Percentiles rank a stretch among this genome's conserved stretches.
Evolutionary conservation across 2,329 filamentous ascomycete species (phyloP).

Genomic region (Stromatinia cepivora): DNA sequence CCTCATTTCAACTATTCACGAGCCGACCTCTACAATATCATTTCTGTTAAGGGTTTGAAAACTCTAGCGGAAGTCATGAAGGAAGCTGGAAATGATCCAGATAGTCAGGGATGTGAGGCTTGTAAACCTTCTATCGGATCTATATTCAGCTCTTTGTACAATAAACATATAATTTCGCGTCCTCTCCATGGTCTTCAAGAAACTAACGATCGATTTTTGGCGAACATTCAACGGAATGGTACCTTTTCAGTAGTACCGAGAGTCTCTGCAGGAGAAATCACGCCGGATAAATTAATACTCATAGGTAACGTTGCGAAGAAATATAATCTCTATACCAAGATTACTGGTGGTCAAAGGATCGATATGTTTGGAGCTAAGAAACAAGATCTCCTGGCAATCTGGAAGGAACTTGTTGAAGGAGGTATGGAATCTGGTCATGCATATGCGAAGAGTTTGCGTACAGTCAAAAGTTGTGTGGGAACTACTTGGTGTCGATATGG

Average conservation of each 20-base stretch:
- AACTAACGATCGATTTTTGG: slow-evolving; percentile 85
- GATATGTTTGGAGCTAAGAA: slow-evolving; percentile 92
- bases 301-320: slow-evolving; percentile 84
- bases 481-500: slow-evolving; percentile 90
- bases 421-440: slow-evolving; percentile 91
- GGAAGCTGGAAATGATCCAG: slow-evolving; percentile 68
- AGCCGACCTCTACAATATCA: slow-evolving; percentile 86
- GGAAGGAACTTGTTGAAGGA: slow-evolving; percentile 75
- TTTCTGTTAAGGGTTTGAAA: slow-evolving; percentile 76
- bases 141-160: slow-evolving; percentile 80
- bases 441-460: slow-evolving; percentile 84
- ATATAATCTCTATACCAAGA: slow-evolving; percentile 84
- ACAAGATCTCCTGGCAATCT: slow-evolving; percentile 80
- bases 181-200: slow-evolving; percentile 76
- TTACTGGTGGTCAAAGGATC: slow-evolving; percentile 88
- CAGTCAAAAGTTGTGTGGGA: slow-evolving; percentile 89
- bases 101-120: slow-evolving; percentile 78
- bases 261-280: slow-evolving; percentile 83
- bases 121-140: slow-evolving; percentile 83
- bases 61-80: slow-evolving; percentile 76
- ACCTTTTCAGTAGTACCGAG: slow-evolving; percentile 88
- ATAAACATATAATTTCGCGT: slow-evolving; percentile 76
- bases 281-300: slow-evolving; percentile 77
- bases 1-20: slow-evolving; percentile 81
- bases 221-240: slow-evolving; percentile 88